Evolutionary conservation across 2,329 filamentous ascomycete genomes (phyloP), one percentile per base, ranked within the genome.

Genomic region (Calonectria henricotiae): DNA sequence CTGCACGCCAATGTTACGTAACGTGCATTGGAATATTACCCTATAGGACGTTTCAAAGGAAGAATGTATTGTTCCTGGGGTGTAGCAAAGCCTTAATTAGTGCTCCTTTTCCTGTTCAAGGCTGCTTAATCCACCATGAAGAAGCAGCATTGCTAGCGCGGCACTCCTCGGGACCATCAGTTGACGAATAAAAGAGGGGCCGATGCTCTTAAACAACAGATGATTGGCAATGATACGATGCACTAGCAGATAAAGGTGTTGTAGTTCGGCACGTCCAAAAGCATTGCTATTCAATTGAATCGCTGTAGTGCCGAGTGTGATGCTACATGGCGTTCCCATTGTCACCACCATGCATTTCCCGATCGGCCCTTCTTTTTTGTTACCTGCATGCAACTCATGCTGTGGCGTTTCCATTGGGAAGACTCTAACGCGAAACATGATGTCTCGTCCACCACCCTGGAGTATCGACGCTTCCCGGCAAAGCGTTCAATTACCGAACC

Each of bases 1-100:
- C 11, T 39, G 51, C 32, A 39, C 15, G 51, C 51, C 47, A 20
- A 58, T 58, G 51, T 58, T 58, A 58, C 51, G 51, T 58, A 58
- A 58, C 11, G 13, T 23, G 7, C 49, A 39, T 58, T 25, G 51
- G 51, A 58, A 58, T 39, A 58, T 25, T 39, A 39, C n/a, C 51
- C 15, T 39, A 58, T 58, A 58, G 51, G 51, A 13, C 13, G 20
- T 17, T 17, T 12, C 51, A 17, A 27, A 20, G 20, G 3, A 37
- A 25, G 11, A n/a, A 58, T 58, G 23, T 17, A 58, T 39, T 17
- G 13, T 27, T 39, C 23, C n/a, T 5, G 20, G 23, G 23, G 2
- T 27, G 37, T 6, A n/a, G 25, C 9, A 46, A 9, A 46, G 43
- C 43, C 5, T 46, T 44, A 20, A 7, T 20, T 44, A 8, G 20